Conservation (phyloP, 305 asterid species). For the Rubia peregrina region DNA sequence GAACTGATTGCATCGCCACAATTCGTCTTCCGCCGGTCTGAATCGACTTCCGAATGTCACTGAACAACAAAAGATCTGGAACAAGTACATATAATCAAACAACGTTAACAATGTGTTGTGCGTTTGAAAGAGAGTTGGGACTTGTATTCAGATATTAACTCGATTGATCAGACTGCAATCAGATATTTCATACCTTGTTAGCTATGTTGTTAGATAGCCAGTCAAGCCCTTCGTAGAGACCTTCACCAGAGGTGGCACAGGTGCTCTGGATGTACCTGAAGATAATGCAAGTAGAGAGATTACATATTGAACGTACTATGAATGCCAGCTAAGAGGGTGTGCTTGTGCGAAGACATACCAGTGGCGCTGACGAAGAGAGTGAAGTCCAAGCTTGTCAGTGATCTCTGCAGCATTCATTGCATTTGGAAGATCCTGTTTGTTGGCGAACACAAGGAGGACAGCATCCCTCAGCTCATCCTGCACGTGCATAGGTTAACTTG, state of each 20-base stretch:
- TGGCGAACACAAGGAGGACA: conserved; percentile 78
- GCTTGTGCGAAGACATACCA: conserved; percentile 34
- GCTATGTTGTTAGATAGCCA: conserved; percentile 89
- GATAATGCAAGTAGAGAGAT: background rate
- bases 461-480: conserved; percentile 91
- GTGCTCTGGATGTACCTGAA: conserved; percentile 83
- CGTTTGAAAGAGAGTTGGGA: background rate
- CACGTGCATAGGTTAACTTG: background rate
- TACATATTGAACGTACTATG: background rate
- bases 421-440: conserved; percentile 96
- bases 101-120: too few species aligned
- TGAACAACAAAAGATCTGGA: background rate
- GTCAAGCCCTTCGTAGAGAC: conserved; percentile 72
- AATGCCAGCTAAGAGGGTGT: background rate
- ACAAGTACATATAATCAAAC: too few species aligned
- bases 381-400: conserved; percentile 87
- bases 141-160: background rate
- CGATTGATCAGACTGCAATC: conserved; percentile 2
- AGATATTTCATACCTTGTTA: conserved; percentile 37
- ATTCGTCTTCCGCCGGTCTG: background rate
- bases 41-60: background rate
- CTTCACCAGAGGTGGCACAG: conserved; percentile 71
- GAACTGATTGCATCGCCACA: background rate
- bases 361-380: conserved; percentile 86
- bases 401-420: conserved; percentile 98